Evolutionary conservation across 176 grass and related monocot genomes (phyloP).

Genomic region (Oryza punctata): DNA sequence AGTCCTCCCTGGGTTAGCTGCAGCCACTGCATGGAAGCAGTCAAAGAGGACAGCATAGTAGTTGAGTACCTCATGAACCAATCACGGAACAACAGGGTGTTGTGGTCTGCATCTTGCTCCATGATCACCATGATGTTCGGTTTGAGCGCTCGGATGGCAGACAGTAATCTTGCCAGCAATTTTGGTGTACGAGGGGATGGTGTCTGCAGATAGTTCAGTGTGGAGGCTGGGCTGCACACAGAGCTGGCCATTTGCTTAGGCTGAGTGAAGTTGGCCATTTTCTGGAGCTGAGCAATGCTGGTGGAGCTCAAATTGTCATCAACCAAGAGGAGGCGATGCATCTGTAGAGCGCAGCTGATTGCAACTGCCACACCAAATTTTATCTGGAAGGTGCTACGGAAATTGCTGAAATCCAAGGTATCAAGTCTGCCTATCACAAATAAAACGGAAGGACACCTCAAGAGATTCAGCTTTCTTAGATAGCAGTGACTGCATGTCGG

Average conservation of each 20-base stretch:
- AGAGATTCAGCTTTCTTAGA: constrained; percentile 39
- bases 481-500: constrained; percentile 28
- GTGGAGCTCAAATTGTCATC: constrained; percentile 27
- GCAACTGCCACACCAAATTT: constrained; percentile 33
- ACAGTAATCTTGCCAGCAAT: constrained; percentile 26
- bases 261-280: constrained; percentile 9
- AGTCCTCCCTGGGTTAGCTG: not conserved
- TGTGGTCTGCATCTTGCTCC: constrained; percentile 61
- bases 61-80: too few species aligned
- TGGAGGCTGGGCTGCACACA: constrained; percentile 30
- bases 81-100: not conserved
- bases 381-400: constrained; percentile 35
- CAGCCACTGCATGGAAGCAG: constrained; percentile 15
- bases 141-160: constrained; percentile 16
- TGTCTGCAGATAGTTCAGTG: constrained; percentile 29
- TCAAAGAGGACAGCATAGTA: too few species aligned
- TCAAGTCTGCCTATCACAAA: constrained; percentile 46
- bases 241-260: constrained; percentile 33
- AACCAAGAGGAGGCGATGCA: constrained; percentile 37
- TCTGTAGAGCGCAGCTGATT: constrained; percentile 34
- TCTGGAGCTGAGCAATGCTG: constrained; percentile 28
- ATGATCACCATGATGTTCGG: constrained; percentile 48
- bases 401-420: constrained; percentile 46
- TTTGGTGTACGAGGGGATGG: constrained; percentile 31
- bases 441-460: constrained; percentile 42